Evolutionary conservation across 2,329 filamentous ascomycete genomes (phyloP), one percentile per base, ranked within the genome.

Genomic region (Penicillium sp.): DNA sequence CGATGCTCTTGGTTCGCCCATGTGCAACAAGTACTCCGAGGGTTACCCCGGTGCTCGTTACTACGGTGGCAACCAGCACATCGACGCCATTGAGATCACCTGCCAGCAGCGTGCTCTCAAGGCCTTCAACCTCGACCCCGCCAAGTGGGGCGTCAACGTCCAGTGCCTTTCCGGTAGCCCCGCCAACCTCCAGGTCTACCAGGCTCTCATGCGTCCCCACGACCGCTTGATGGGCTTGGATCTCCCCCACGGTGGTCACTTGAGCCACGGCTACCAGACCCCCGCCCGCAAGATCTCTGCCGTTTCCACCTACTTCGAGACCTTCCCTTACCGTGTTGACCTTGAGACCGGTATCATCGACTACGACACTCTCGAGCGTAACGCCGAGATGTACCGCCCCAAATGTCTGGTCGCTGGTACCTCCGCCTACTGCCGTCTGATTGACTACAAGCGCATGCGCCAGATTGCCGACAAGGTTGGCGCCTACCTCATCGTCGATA

Each of bases 21-120:
- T 94, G 90, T 91, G 90, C 79, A 96, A 99, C 86, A 99, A 99
- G 83, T 99, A 99, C 86, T 97, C 92, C 19, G 94, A 99, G 84
- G 94, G 94, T 66, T 96, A 96, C 79, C 94, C 94, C 67, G 94
- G 94, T 76, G 94, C 94, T 70, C 89, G 94, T 79, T 99, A 99
- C 86, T 99, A 99, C 74, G 94, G 94, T 75, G 94, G 94, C 74
- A 99, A 99, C 83, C 90, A 99, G 84, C 91, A 94, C 85, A 99
- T 99, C 68, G 94, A 99, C 78, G 84, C 91, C 79, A 92, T 97
- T 72, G 94, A 99, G 85, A 85, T 90, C 67, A 89, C 94, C 61
- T 99, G 94, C 86, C 94, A 99, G 83, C 84, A 87, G 77, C 89
- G 94, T 80, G 94, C 94, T 66, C 89, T 99, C 63, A 85, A 91